These are phyloP conservation scores for Penicillium frequentans DNA, from an alignment of 2,329 filamentous ascomycete genomes.

Conservation along the genomic window DNA sequence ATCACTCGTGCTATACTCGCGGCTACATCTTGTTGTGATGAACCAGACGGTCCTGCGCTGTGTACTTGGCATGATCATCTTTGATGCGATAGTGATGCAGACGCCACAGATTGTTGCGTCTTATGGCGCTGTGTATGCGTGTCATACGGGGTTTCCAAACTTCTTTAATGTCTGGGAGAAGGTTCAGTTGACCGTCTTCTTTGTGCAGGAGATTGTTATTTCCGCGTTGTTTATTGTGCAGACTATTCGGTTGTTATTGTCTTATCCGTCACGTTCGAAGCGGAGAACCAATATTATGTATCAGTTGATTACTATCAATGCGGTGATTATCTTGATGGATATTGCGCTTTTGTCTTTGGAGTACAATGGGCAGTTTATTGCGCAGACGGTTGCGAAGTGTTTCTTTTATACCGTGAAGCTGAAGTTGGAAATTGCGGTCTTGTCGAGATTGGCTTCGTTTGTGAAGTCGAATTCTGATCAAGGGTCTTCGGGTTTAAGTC, in stretches of 20 bases:
- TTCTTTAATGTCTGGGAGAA: conserved; percentile 13
- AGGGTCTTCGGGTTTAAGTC: not conserved
- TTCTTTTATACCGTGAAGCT: conserved; percentile 14
- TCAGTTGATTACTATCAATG: conserved; percentile 12
- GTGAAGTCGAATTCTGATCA: not conserved
- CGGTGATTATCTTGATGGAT: conserved; percentile 12
- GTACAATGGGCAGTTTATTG: conserved; percentile 2
- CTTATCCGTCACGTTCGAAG: conserved; percentile 5
- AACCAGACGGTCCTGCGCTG: conserved; percentile 2
- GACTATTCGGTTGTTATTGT: conserved; percentile 4
- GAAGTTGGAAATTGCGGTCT: conserved; percentile 10
- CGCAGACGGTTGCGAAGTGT: conserved; percentile 10
- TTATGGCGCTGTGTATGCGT: conserved; percentile 11
- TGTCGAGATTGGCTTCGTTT: conserved; percentile 4
- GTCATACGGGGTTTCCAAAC: not conserved
- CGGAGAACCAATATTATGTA: conserved; percentile 12
- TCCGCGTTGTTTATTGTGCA: conserved; percentile 10
- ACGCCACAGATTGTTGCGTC: conserved; percentile 11
- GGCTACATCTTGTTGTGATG: conserved; percentile 11
- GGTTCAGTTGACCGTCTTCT: conserved; percentile 12
- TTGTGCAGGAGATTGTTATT: conserved; percentile 14
- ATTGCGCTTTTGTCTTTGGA: conserved; percentile 11
- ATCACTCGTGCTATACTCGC: conserved; percentile 15
- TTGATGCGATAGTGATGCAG: conserved; percentile 7
- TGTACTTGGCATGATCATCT: conserved; percentile 14